Evolutionary conservation across 805 yeast species (phyloP), one percentile per base, ranked within the genome.

Genomic region (Millerozyma acaciae): DNA sequence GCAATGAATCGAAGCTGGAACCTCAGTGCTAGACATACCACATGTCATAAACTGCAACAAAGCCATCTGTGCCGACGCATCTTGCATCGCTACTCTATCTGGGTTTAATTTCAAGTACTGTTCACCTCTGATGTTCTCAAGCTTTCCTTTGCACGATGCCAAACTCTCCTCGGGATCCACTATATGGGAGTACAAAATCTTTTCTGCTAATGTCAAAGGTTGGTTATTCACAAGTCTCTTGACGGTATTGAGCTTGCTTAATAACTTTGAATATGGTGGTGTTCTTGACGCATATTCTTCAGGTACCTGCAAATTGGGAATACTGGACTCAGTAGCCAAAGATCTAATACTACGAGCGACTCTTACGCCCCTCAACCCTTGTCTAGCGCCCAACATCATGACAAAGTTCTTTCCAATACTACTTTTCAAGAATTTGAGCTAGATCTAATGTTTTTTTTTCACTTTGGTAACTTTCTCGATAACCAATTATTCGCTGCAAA

Each of bases 1-100:
- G 70, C 98, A 93, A 65, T 93, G 98, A 43, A 93, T 90, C 5
- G 96, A 85, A 13, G 86, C 90, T 22, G 98, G 98, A 6, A 94
- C 95, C 5, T 84, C 84, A 13, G 96, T 90, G 22, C 76, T 62
- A 32, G 83, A 70, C 76, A 90, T 77, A 22, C 95, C 95, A 45
- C 96, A 90, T 34, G 97, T 87, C 96, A 93, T 93, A 69, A 93
- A 93, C 67, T 93, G 98, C 50, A 93, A 70, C 47, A 93, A 71
- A n/a, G 98, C 98, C 86, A 90, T 93, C 67, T 93, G 98, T 13
- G 98, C 98, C 20, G 96, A 85, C n/a, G 98, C 98, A 72, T 93
- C 98, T 71, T 93, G 98, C 95, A 94, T 90, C 17, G 98, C 98
- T 30, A 93, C 97, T 60, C 98, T 79, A 59, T 93, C 98, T 16